These are phyloP conservation scores for Kentomonas sorsogonicus DNA, from an alignment of 208 protist species.

Conservation along the genomic window DNA sequence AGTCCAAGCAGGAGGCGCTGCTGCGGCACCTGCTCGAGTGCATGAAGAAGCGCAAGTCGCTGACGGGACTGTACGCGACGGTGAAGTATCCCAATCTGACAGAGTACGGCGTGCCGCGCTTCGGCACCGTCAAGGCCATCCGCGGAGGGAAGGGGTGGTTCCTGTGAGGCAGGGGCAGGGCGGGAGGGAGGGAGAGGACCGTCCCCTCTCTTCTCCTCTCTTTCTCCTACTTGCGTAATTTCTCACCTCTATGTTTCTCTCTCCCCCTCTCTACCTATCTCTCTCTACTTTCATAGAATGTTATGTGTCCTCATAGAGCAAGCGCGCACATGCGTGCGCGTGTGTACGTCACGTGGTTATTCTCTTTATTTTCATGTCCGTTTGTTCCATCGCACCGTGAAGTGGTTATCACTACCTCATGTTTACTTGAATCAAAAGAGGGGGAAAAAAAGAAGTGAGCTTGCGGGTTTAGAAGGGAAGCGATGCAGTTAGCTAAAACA, in stretches of 20 bases:
- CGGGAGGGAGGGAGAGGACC: neutral
- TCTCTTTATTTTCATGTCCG: no score
- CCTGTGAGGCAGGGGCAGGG: slow-evolving; percentile 20
- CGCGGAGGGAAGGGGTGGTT: slow-evolving; percentile 86
- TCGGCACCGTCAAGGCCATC: slow-evolving; percentile 81
- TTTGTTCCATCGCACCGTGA: no score
- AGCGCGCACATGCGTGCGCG: no score
- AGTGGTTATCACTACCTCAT: no score
- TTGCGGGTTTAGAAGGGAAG: no score
- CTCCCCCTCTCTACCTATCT: neutral
- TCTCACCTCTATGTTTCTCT: neutral
- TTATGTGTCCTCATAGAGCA: no score
- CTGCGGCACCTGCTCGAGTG: slow-evolving; percentile 56
- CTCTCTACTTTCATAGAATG: neutral
- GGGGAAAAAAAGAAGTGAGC: no score
- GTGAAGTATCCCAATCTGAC: slow-evolving; percentile 79
- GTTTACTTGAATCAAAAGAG: no score
- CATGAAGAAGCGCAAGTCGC: slow-evolving; percentile 18
- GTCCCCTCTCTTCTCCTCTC: no score
- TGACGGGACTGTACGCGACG: slow-evolving; percentile 81
- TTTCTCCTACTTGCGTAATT: neutral
- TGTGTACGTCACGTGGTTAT: no score
- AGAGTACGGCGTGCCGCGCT: slow-evolving; percentile 79
- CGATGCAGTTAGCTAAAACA: no score
- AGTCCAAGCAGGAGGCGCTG: slow-evolving; percentile 45